A percentile compares a stretch with the other conserved stretches of the same genome.
These are phyloP conservation scores for Amylocystis lapponica DNA, from an alignment of 768 basidiomycete genomes.

Conservation along the genomic window DNA sequence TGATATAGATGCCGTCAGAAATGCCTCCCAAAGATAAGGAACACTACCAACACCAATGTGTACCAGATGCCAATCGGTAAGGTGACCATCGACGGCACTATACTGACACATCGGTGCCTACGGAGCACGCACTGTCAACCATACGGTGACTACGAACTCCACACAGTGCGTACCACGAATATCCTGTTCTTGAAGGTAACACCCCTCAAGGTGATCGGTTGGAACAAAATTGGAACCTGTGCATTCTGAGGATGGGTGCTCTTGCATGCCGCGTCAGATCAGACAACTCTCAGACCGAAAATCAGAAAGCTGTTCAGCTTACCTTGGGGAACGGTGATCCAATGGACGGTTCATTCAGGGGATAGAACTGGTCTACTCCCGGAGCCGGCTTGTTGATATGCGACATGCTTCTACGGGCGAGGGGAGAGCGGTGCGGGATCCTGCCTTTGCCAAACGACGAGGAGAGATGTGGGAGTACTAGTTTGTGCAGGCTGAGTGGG, in stretches of 20 bases:
- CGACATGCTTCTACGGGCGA: too few relatives aligned
- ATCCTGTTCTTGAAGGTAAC: slow-evolving; percentile 71
- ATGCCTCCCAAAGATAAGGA: too few relatives aligned
- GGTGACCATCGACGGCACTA: slow-evolving; percentile 65
- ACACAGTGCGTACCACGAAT: slow-evolving; percentile 47
- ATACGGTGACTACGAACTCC: too few relatives aligned
- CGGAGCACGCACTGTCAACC: too few relatives aligned
- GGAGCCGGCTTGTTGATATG: slow-evolving; percentile 47
- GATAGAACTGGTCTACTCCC: slow-evolving; percentile 49
- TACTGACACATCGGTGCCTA: slow-evolving; percentile 84
- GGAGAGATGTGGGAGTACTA: too few relatives aligned
- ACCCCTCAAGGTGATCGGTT: slow-evolving; percentile 55
- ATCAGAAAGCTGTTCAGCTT: slow-evolving; percentile 1
- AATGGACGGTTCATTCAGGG: slow-evolving; percentile 53
- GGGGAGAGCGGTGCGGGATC: too few relatives aligned
- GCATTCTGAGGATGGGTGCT: slow-evolving; percentile 42
- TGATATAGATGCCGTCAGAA: too few relatives aligned
- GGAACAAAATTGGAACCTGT: slow-evolving; percentile 53
- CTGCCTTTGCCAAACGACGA: too few relatives aligned
- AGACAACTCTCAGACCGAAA: neutral
- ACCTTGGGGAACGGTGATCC: slow-evolving; percentile 37
- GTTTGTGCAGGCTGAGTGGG: too few relatives aligned
- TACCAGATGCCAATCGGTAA: slow-evolving; percentile 80
- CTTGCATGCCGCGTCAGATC: slow-evolving; percentile 10
- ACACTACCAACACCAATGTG: slow-evolving; percentile 61